Base-by-base conservation (phyloP, 257 asterid genomes). In the Eucommia ulmoides region DNA sequence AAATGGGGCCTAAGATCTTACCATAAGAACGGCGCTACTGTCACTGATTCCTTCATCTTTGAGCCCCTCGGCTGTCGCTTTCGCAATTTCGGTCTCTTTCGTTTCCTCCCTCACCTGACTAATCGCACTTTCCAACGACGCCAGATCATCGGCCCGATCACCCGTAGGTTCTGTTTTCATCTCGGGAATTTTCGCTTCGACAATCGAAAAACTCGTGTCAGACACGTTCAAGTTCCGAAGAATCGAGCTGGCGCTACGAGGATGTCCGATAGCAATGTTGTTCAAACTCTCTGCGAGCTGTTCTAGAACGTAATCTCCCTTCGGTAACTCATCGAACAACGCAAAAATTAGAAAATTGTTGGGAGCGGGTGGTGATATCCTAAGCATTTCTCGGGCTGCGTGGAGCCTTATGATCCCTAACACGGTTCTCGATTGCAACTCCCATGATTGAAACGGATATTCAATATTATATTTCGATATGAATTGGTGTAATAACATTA, bases 301-400 rank as follows among this genome's bases (percentile, higher is more conserved):
- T 22, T 72, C 74, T 1, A 88, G 64, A 21, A 88, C 77, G 49
- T 66, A 80, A 17, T 88, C 97, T 22, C 97, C 97, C 65, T 88
- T 88, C 0, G 97, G 95, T 49, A 88, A 25, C 59, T 82, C 89
- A 19, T 82, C 82, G 15, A 79, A 68, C 71, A 88, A 64, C 0
- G 79, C 66, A 26, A 88, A 82, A 16, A 84, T 84, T 33, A 84
- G 23, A 47, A 84, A 88, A 60, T 72, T 74, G 22, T 74, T 66
- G 14, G 95, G 94, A 8, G 60, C 58, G 0, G 97, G 97, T 15
- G 97, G 97, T 0, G 93, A 69, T 49, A 88, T 82, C 46, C 94
- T 74, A 17, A 84, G 93, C 94, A 88, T 74, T 52, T 88, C 97
- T 62, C 97, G 65, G n/a, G 94, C 91, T 16, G 95, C 94, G 49